phyloP scores from a whole-genome alignment of 225 moss, liverwort and hornwort species.

The Sphagnum contortum region DNA sequence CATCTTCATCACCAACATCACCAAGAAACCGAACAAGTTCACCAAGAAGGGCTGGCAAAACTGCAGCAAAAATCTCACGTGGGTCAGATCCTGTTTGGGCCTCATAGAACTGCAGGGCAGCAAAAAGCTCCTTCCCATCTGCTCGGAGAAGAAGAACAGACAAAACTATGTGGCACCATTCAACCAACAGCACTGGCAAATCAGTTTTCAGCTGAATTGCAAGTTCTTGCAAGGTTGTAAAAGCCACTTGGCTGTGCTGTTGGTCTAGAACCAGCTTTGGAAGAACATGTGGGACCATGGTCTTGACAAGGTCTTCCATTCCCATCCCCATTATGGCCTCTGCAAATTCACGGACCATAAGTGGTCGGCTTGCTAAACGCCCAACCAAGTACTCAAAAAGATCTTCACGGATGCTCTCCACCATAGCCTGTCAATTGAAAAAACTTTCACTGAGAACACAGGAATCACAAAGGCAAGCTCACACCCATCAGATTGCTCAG shows the following conservation, averaged over 20 bases:
- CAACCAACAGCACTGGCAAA: conserved; percentile 61
- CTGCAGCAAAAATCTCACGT: conserved; percentile 84
- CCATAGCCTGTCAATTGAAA: conserved; percentile 37
- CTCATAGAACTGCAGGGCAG: conserved; percentile 91
- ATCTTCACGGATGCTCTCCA: conserved; percentile 73
- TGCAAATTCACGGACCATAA: conserved; percentile 88
- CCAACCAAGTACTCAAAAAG: conserved; percentile 89
- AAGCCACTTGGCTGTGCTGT: conserved; percentile 63
- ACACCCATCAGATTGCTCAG: background rate
- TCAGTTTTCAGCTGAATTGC: conserved; percentile 68
- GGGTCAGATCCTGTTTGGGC: conserved; percentile 83
- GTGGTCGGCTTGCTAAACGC: conserved; percentile 68
- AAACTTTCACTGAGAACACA: background rate
- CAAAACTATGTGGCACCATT: conserved; percentile 85
- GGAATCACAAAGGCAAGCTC: background rate
- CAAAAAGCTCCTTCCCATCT: conserved; percentile 88
- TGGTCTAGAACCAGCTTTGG: conserved; percentile 95
- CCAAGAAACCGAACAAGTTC: conserved; percentile 92
- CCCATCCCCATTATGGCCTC: conserved; percentile 67
- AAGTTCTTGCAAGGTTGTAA: conserved; percentile 75
- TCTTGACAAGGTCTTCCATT: conserved; percentile 64
- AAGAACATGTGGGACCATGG: conserved; percentile 81
- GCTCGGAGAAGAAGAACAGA: conserved; percentile 88
- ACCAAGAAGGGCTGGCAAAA: conserved; percentile 81
- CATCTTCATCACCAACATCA: conserved; percentile 83